Evolutionary conservation across 352 stramenopile genomes (phyloP).

Genomic region (Phytophthora sojae): DNA sequence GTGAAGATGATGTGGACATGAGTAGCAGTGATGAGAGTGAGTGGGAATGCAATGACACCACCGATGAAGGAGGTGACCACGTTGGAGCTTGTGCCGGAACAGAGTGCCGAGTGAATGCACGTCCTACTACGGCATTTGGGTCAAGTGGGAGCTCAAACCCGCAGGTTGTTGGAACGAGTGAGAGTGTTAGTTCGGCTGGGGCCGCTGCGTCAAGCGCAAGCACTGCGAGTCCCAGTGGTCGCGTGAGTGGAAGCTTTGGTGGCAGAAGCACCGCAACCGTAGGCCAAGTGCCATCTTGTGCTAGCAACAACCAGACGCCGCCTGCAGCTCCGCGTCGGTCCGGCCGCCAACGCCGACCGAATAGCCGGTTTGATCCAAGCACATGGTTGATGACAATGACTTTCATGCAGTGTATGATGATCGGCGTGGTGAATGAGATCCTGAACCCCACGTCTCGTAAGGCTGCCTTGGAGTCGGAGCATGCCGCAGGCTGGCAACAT

Average conservation of each 20-base stretch:
- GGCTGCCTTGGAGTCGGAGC: constrained; percentile 6
- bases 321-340: background rate
- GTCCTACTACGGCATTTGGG: background rate
- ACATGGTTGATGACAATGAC: constrained; percentile 8
- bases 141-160: background rate
- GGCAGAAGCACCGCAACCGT: background rate
- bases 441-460: constrained; percentile 1
- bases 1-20: background rate
- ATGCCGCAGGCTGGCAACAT: constrained; percentile 1
- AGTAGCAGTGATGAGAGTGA: constrained; percentile 16
- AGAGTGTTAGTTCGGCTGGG: background rate
- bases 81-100: background rate
- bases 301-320: background rate
- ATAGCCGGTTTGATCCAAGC: background rate
- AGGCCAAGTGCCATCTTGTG: background rate
- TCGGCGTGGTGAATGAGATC: constrained; percentile 8
- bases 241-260: background rate
- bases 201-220: background rate
- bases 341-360: constrained; percentile 3
- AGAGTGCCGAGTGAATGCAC: background rate
- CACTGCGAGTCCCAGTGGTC: background rate
- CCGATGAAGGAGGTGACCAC: background rate
- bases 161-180: background rate
- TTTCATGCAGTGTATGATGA: constrained; percentile 21
- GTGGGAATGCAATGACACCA: constrained; percentile 2